A percentile compares a stretch with the other conserved stretches of the same genome.
Conservation (phyloP, 306 rosid genomes). For the Cucurbita argyrosperma region DNA sequence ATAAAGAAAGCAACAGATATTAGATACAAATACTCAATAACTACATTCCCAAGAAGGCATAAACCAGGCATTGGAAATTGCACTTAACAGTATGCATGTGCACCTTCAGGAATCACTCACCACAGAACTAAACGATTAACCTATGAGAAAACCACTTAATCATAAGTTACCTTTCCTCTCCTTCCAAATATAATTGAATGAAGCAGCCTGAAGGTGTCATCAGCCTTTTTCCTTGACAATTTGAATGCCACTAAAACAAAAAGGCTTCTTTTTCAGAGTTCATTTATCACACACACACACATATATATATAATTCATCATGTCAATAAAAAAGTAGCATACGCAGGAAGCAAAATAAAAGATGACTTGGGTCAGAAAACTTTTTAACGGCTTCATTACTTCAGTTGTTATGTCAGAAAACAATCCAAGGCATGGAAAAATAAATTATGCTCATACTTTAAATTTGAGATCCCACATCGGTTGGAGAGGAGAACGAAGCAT, state of each 20-base stretch:
- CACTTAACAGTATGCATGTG: background rate
- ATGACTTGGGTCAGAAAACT: background rate
- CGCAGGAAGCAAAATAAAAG: background rate
- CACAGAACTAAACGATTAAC: background rate
- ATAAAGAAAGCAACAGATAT: background rate
- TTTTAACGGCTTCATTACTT: background rate
- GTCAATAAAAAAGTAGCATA: background rate
- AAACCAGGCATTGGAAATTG: background rate
- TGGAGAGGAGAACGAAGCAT: too few relatives aligned
- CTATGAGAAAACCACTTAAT: slow-evolving; percentile 1
- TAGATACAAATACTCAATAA: background rate
- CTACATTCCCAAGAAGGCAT: background rate
- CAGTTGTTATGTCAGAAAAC: background rate
- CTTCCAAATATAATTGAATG: slow-evolving; percentile 88
- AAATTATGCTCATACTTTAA: background rate
- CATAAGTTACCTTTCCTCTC: slow-evolving; percentile 75
- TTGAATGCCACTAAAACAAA: slow-evolving; percentile 62
- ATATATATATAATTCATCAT: background rate
- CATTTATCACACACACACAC: background rate
- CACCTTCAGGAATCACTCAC: background rate
- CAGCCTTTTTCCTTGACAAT: slow-evolving; percentile 69
- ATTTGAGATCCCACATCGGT: too few relatives aligned
- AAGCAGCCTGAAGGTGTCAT: slow-evolving; percentile 71
- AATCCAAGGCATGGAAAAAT: background rate
- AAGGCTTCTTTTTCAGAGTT: background rate